These are phyloP conservation scores for Trichosphaerium sp. DNA, from an alignment of 78 protist species.

Conservation along the genomic window DNA sequence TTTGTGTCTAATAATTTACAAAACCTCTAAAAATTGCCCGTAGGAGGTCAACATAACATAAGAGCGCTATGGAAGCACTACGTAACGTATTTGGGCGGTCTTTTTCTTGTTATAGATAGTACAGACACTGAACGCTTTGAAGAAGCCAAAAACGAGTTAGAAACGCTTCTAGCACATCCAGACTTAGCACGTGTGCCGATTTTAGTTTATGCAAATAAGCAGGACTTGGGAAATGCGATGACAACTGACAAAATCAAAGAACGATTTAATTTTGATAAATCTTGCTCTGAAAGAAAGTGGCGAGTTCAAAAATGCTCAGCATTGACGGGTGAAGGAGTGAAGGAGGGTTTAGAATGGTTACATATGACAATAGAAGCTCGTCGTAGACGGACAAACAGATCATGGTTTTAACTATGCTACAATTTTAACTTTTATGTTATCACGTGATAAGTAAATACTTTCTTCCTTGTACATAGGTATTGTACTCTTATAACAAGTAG, in stretches of 20 bases:
- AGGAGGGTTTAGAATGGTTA: constrained; percentile 48
- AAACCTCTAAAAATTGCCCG: no score
- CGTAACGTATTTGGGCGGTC: not conserved
- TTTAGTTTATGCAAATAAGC: constrained; percentile 20
- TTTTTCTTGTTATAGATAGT: constrained; percentile 36
- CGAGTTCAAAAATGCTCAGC: not conserved
- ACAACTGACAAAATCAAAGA: not conserved
- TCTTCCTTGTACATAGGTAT: no score
- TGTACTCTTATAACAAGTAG: no score
- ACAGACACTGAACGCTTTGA: not conserved
- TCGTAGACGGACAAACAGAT: no score
- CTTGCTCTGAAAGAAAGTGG: not conserved
- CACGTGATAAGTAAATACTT: no score
- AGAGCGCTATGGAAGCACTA: constrained; percentile 23
- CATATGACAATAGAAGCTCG: no score
- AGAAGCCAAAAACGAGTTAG: constrained; percentile 7
- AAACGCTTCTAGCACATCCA: constrained; percentile 2
- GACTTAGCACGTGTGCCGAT: not conserved
- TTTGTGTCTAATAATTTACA: no score
- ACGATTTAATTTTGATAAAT: not conserved
- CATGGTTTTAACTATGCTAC: no score
- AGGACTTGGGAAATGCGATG: constrained; percentile 18
- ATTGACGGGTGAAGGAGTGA: constrained; percentile 18
- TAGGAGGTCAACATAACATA: constrained; percentile 9
- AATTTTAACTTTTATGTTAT: no score